These are phyloP conservation scores for Nicotiana otophora DNA, from an alignment of 257 asterid genomes.

Conservation along the genomic window DNA sequence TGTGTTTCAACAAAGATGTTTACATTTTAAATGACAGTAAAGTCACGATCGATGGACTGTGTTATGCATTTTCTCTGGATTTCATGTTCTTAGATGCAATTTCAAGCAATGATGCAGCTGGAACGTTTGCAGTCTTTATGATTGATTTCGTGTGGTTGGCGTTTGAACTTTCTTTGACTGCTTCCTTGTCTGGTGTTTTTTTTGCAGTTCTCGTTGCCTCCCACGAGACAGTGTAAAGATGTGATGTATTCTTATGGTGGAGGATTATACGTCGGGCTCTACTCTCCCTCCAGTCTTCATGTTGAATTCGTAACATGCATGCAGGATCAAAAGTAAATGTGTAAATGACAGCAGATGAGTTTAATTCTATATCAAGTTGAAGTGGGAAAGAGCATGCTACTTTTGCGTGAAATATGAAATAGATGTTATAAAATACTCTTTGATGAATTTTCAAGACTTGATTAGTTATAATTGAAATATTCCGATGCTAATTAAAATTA, in stretches of 20 bases:
- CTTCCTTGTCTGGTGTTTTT: neutral
- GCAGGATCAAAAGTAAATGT: constrained; percentile 3
- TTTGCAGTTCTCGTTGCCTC: neutral
- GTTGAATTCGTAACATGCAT: neutral
- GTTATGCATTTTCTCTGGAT: neutral
- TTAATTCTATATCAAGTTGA: neutral
- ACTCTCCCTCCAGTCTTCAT: neutral
- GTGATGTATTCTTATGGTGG: neutral
- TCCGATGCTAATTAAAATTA: neutral
- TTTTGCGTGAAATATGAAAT: neutral
- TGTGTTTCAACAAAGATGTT: neutral
- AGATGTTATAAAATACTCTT: neutral
- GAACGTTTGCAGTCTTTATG: neutral
- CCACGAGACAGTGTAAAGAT: neutral
- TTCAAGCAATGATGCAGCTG: neutral
- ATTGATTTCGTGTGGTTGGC: neutral
- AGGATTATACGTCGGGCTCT: neutral
- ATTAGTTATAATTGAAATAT: neutral
- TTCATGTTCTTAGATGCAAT: neutral
- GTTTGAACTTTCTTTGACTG: neutral
- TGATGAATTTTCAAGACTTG: neutral
- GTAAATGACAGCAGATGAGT: constrained; percentile 8
- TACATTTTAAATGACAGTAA: neutral
- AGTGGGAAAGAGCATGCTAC: neutral
- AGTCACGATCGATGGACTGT: neutral